Evolutionary conservation across 2,329 filamentous ascomycete species (phyloP), one percentile per base, ranked within the genome.

Genomic region (Chalara sp.): DNA sequence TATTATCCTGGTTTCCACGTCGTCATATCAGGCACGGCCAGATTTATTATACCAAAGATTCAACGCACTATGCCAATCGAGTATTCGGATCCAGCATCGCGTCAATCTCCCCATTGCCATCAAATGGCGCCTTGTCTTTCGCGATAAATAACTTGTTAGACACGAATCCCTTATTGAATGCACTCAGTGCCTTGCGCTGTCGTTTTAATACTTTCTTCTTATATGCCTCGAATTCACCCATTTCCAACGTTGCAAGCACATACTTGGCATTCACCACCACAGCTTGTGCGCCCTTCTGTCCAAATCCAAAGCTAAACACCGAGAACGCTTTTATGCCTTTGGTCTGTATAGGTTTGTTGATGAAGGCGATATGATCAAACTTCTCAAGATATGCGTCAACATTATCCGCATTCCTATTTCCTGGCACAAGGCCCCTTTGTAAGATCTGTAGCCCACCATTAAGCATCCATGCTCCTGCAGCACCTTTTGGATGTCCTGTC

Each of bases 381-480:
- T 95, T 81, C 77, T 96, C 90, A 85, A 97, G 92, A 60, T 89
- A 77, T 65, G 89, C 81, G 68, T 97, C 92, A 50, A 97, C 83
- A 60, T 97, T 97, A 76, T 97, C 92, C 44, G 92, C 92, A 61
- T 97, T 97, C 63, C 89, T 86, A 75, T 97, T 97, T 53, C 92
- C 92, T 6, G 92, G 92, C 21, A 97, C 90, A 42, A 97, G 76
- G 64, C 92, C 92, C 37, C 80, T 84, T 75, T 96, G 92, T 62
- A 97, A 80, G 44, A 96, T 88, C 69, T 97, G 92, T 67, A 97
- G 75, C 68, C 88, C 91, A 59, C 92, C 92, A 76, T 97, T 97
- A 80, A 97, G 83, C 92, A 96, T 96, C 90, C 92, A 97, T 44
- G 91, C 92, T 75, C 92, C 92, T 53, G 92, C 92, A 61, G 92